A percentile compares a stretch with the other conserved stretches of the same genome.
Evolutionary conservation across 306 rosid species (phyloP).

Genomic region (Crotalaria pallida): DNA sequence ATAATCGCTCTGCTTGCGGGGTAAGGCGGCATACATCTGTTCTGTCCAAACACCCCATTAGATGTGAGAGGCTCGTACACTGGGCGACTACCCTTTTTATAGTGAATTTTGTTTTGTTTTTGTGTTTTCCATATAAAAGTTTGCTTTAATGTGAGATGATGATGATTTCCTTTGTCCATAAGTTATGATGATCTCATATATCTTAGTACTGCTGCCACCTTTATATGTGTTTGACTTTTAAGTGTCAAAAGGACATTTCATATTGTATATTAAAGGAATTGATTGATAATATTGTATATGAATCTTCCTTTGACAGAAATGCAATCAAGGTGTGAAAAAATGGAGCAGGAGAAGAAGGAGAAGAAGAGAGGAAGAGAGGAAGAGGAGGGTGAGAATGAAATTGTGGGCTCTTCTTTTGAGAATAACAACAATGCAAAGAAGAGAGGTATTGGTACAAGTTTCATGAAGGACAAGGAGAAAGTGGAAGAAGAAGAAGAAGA

Average conservation of each 20-base stretch:
- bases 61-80: too few relatives aligned
- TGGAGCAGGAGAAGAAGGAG: constrained; percentile 43
- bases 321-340: neutral
- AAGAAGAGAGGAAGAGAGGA: constrained; percentile 54
- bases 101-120: neutral
- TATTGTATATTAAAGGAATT: neutral
- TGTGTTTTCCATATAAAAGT: neutral
- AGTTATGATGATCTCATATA: constrained; percentile 12
- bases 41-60: too few relatives aligned
- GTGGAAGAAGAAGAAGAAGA: constrained; percentile 8
- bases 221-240: neutral
- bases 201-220: constrained; percentile 13
- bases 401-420: constrained; percentile 1
- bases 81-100: neutral
- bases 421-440: constrained; percentile 31
- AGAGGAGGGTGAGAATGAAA: constrained; percentile 25
- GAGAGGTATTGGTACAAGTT: constrained; percentile 26
- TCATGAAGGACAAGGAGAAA: constrained; percentile 13
- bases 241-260: neutral
- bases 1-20: too few relatives aligned
- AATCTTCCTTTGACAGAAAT: constrained; percentile 22
- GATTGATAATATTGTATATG: neutral
- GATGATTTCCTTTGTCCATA: neutral
- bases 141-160: neutral
- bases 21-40: too few relatives aligned